These are phyloP conservation scores for Candida lessepsii DNA, from an alignment of 805 yeast genomes.

Conservation along the genomic window DNA sequence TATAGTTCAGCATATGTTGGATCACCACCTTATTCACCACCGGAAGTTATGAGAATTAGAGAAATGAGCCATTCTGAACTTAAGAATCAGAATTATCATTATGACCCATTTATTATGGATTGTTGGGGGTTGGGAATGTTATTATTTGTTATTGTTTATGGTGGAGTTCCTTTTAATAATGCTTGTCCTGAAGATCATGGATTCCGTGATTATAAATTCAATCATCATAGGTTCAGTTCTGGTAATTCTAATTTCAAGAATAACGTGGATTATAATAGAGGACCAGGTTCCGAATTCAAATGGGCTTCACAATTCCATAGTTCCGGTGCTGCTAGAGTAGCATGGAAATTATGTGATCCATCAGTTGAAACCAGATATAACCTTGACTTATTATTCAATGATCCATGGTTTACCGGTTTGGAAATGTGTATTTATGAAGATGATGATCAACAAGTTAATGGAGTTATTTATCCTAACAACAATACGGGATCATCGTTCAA, in stretches of 20 bases:
- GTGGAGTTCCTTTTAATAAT: constrained; percentile 58
- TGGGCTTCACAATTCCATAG: constrained; percentile 62
- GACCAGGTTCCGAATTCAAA: constrained; percentile 73
- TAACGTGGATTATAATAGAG: constrained; percentile 42
- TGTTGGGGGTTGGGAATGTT: constrained; percentile 73
- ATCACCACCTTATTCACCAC: constrained; percentile 79
- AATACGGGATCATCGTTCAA: not conserved
- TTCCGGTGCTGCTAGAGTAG: constrained; percentile 62
- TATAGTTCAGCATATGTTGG: constrained; percentile 57
- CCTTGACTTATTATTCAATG: constrained; percentile 52
- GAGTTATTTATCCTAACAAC: constrained; percentile 17
- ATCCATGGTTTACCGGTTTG: constrained; percentile 60
- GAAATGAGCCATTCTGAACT: constrained; percentile 30
- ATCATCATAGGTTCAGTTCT: constrained; percentile 41
- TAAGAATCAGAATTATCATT: constrained; percentile 37
- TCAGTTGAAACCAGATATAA: constrained; percentile 52
- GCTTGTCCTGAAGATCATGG: constrained; percentile 48
- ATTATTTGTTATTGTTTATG: constrained; percentile 57
- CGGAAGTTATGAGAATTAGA: constrained; percentile 62
- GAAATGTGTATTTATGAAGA: constrained; percentile 61
- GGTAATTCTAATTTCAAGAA: constrained; percentile 51
- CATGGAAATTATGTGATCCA: constrained; percentile 76
- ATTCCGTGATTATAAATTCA: constrained; percentile 54
- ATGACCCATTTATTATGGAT: constrained; percentile 69
- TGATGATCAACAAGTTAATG: constrained; percentile 37